phyloP scores from a whole-genome alignment of 1,284 basidiomycete genomes.

The Cryptococcus sp. region DNA sequence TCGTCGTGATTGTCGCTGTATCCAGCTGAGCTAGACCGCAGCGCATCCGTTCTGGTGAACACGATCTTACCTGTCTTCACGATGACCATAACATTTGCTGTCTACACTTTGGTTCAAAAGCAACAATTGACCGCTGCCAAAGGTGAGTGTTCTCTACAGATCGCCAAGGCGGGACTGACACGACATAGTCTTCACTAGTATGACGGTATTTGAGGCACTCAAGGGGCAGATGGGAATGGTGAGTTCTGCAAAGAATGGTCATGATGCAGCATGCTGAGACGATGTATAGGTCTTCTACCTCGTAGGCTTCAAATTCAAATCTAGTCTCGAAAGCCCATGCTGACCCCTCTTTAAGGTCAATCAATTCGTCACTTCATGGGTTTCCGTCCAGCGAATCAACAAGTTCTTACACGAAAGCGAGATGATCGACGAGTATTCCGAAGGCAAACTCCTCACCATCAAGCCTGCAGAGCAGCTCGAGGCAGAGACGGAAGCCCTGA shows the following conservation, averaged over 20 bases:
- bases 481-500: slow-evolving; percentile 38
- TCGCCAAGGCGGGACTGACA: not conserved
- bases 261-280: slow-evolving; percentile 2
- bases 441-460: slow-evolving; percentile 30
- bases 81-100: slow-evolving; percentile 67
- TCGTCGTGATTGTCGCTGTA: not conserved
- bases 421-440: slow-evolving; percentile 58
- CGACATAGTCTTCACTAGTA: slow-evolving; percentile 47
- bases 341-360: slow-evolving; percentile 41
- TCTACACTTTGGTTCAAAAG: slow-evolving; percentile 59
- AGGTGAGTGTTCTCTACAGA: slow-evolving; percentile 20
- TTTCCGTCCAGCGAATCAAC: slow-evolving; percentile 57
- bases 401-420: slow-evolving; percentile 60
- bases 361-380: slow-evolving; percentile 52
- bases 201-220: slow-evolving; percentile 51
- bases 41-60: slow-evolving; percentile 50
- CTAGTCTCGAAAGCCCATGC: slow-evolving; percentile 21
- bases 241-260: not conserved
- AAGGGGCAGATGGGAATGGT: slow-evolving; percentile 44
- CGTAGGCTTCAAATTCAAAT: slow-evolving; percentile 5
- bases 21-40: slow-evolving; percentile 1
- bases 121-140: slow-evolving; percentile 54
- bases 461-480: slow-evolving; percentile 36
- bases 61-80: slow-evolving; percentile 65
- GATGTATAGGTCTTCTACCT: slow-evolving; percentile 34